Base-by-base conservation (phyloP, 345 rosid genomes). In the Crucihimalaya himalaica region DNA sequence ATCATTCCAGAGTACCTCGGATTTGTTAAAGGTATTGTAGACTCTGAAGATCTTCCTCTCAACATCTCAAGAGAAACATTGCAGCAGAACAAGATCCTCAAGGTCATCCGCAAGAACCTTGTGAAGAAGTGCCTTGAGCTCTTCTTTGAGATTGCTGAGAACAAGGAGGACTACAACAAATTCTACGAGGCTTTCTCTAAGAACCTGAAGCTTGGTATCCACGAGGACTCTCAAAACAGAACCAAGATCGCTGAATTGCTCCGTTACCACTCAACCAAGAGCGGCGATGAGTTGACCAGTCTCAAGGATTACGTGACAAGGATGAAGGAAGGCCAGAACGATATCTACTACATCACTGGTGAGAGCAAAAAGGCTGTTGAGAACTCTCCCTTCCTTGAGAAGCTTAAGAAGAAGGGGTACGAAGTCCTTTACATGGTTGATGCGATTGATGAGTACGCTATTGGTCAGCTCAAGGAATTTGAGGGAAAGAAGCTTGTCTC, bases 331-430 rank as follows among this genome's bases (percentile, higher is more conserved):
- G 96, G 96, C 1, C 95, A 92, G 80, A 80, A 13, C 7, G 98
- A 88, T 42, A 89, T 92, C 68, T 89, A 73, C 76, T 89, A 89
- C 84, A 89, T 92, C 76, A 92, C 96, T 0, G 98, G 98, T 20
- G 98, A 92, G 81, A 89, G 98, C 80, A 92, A 88, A 72, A 92
- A 92, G 82, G 92, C 96, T 14, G 96, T 89, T 0, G 98, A 92
- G 85, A 92, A 92, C 79, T 92, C 98, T 15, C 94, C 98, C 0
- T 92, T 92, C 94, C 94, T 92, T 3, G 97, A 92, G 88, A 89
- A 81, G 85, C 80, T 92, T 63, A 92, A 81, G 94, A 89, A 89
- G 89, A 89, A 80, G 82, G 98, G 96, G 0, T 86, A 85, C 12
- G 98, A 92, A 67, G 96, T 89, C 2, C 87, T 92, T 0, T 92